These are phyloP conservation scores for Starmera dryadoides DNA, from an alignment of 805 yeast species.

Conservation along the genomic window DNA sequence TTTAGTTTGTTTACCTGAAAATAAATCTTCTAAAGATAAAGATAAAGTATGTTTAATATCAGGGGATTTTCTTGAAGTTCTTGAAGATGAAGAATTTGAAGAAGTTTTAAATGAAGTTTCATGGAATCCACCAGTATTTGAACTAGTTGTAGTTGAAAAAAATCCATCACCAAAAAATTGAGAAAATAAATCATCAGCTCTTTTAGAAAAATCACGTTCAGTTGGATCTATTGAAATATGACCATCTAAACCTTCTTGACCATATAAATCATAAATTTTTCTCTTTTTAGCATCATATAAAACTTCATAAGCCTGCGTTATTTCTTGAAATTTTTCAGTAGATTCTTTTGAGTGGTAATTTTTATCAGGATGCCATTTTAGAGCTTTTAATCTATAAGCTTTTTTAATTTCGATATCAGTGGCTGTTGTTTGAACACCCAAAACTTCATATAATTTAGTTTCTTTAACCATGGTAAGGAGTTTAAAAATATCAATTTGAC, in stretches of 20 bases:
- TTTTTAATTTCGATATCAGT: slow-evolving; percentile 33
- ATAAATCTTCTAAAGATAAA: slow-evolving; percentile 49
- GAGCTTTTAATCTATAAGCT: slow-evolving; percentile 41
- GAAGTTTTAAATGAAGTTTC: background rate
- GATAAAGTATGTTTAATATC: slow-evolving; percentile 50
- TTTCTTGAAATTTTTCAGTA: slow-evolving; percentile 49
- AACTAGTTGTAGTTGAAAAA: slow-evolving; percentile 9
- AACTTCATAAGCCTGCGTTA: slow-evolving; percentile 62
- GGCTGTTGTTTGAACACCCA: background rate
- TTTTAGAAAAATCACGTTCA: slow-evolving; percentile 4
- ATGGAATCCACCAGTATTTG: too few relatives aligned
- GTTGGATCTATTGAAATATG: background rate
- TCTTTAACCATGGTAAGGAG: slow-evolving; percentile 58
- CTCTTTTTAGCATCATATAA: slow-evolving; percentile 41
- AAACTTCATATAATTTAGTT: slow-evolving; percentile 48
- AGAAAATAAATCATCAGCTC: slow-evolving; percentile 15
- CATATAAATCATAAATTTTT: slow-evolving; percentile 44
- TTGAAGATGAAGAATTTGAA: background rate
- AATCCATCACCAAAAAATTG: slow-evolving; percentile 24
- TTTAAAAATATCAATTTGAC: too few relatives aligned
- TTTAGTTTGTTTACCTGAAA: slow-evolving; percentile 48
- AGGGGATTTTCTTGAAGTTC: slow-evolving; percentile 31
- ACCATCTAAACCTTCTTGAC: slow-evolving; percentile 37
- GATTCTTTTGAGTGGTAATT: slow-evolving; percentile 41
- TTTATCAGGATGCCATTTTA: slow-evolving; percentile 62